phyloP scores from a whole-genome alignment of 139 green algal species.

The Chlamydomonas incerta region DNA sequence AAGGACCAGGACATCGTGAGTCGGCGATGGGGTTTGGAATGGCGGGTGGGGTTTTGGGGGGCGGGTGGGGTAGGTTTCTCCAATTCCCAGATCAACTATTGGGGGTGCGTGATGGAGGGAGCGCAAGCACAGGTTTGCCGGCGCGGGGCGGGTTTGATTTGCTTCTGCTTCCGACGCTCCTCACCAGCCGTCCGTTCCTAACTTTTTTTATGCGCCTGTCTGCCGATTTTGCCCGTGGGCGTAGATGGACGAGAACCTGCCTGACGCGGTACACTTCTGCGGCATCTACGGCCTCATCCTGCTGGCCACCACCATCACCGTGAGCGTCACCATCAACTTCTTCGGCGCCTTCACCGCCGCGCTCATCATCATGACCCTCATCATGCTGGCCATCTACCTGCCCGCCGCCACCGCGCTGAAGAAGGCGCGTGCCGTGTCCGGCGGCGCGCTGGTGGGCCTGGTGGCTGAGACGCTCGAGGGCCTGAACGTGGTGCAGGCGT shows the following conservation, averaged over 20 bases:
- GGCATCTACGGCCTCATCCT: conserved; percentile 76
- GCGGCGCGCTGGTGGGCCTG: conserved; percentile 66
- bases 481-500: conserved; percentile 68
- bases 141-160: too few species aligned
- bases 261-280: conserved; percentile 66
- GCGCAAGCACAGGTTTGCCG: too few species aligned
- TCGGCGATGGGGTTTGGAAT: too few species aligned
- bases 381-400: conserved; percentile 72
- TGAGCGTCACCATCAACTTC: conserved; percentile 62
- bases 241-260: conserved; percentile 67
- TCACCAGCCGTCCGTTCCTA: too few species aligned
- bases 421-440: conserved; percentile 58
- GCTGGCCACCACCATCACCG: conserved; percentile 69
- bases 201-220: too few species aligned
- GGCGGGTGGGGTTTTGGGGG: too few species aligned
- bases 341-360: conserved; percentile 65
- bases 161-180: too few species aligned
- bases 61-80: too few species aligned
- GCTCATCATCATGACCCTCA: conserved; percentile 59
- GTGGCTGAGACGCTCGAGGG: conserved; percentile 72
- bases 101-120: too few species aligned
- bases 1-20: conserved; percentile 49
- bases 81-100: too few species aligned
- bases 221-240: too few species aligned
- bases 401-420: conserved; percentile 71